Conservation (phyloP, 2,329 filamentous ascomycete genomes). For the Cytospora mali region DNA sequence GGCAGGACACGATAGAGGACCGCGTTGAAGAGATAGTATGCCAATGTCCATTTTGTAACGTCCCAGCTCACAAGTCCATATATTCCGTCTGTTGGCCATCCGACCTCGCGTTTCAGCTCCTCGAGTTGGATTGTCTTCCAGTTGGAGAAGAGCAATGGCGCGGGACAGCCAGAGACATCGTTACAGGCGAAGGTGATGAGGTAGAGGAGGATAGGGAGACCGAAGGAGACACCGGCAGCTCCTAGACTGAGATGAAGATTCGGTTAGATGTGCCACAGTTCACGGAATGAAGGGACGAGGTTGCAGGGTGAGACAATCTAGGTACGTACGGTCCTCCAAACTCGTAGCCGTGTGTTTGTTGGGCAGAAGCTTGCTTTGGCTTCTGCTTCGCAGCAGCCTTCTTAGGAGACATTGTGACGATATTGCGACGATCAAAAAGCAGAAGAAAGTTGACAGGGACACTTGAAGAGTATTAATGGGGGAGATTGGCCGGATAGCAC, state of each 20-base stretch:
- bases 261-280: background rate
- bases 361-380: conserved; percentile 28
- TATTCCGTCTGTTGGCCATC: conserved; percentile 76
- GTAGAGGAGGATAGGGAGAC: conserved; percentile 79
- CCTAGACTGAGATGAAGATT: conserved; percentile 66
- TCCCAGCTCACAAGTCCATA: conserved; percentile 70
- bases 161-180: conserved; percentile 87
- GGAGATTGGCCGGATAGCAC: background rate
- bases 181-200: conserved; percentile 85
- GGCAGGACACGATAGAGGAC: conserved; percentile 77
- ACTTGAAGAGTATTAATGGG: background rate
- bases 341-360: conserved; percentile 50
- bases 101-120: conserved; percentile 76
- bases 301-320: background rate
- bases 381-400: conserved; percentile 26
- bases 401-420: conserved; percentile 18
- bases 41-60: conserved; percentile 69
- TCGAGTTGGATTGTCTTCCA: conserved; percentile 67
- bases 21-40: conserved; percentile 77
- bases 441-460: background rate
- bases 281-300: background rate
- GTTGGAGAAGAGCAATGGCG: conserved; percentile 76
- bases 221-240: conserved; percentile 75
- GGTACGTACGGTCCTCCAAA: conserved; percentile 54
- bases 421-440: background rate